A percentile compares a stretch with the other conserved stretches of the same genome.
phyloP scores from a whole-genome alignment of 139 green algal species.

The Pycnococcus provasolii region DNA sequence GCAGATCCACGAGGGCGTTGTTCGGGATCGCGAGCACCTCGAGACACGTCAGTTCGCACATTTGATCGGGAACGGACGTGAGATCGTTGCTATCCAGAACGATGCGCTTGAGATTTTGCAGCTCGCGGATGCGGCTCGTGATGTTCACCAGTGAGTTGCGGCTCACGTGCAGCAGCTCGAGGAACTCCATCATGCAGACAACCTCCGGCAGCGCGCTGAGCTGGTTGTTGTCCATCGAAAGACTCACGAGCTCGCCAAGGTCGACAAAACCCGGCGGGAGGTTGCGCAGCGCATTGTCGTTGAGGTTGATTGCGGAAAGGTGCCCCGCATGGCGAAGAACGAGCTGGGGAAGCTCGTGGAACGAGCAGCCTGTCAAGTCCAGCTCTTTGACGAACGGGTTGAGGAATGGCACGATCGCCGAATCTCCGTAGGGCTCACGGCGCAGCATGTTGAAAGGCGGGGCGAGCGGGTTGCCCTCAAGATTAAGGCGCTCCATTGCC shows the following conservation, averaged over 20 bases:
- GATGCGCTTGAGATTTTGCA: conserved; percentile 14
- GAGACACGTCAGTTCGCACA: conserved; percentile 14
- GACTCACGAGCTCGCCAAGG: neutral
- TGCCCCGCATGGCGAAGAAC: conserved; percentile 1
- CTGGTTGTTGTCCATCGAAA: conserved; percentile 22
- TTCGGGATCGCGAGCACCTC: conserved; percentile 26
- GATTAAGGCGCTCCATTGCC: neutral
- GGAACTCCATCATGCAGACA: conserved; percentile 9
- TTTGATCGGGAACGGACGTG: conserved; percentile 3
- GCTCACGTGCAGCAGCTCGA: conserved; percentile 27
- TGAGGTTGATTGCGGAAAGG: conserved; percentile 14
- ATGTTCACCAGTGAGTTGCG: conserved; percentile 10
- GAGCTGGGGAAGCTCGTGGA: conserved; percentile 15
- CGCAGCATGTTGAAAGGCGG: conserved; percentile 13
- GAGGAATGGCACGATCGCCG: conserved; percentile 16
- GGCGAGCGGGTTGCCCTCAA: conserved; percentile 16
- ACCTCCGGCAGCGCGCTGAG: conserved; percentile 15
- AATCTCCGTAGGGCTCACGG: conserved; percentile 14
- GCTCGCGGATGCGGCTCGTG: conserved; percentile 3
- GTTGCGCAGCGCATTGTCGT: conserved; percentile 10
- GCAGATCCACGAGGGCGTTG: conserved; percentile 36
- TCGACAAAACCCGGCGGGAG: conserved; percentile 5
- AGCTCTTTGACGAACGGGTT: conserved; percentile 20
- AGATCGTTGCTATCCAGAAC: conserved; percentile 29
- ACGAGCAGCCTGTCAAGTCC: conserved; percentile 14